phyloP scores from a whole-genome alignment of 164 flowering plant species.

The Vitis rupestris region DNA sequence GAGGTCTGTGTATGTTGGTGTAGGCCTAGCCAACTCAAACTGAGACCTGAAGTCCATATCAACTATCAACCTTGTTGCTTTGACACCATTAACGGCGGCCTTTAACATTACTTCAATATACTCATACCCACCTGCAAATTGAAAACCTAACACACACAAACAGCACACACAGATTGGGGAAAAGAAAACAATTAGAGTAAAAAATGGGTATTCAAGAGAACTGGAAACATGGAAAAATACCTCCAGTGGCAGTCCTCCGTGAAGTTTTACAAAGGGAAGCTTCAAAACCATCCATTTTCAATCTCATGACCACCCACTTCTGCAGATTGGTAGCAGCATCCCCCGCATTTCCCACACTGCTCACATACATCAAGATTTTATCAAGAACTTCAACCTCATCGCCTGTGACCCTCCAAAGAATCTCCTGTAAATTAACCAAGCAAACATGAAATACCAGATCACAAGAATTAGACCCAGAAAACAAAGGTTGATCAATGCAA shows the following conservation, averaged over 20 bases:
- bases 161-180: no score
- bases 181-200: neutral
- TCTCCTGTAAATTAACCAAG: slow-evolving; percentile 9
- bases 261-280: slow-evolving; percentile 26
- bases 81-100: neutral
- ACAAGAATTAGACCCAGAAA: neutral
- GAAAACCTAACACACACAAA: slow-evolving; percentile 4
- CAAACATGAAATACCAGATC: neutral
- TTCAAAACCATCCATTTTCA: slow-evolving; percentile 23
- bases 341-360: neutral
- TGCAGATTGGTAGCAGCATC: slow-evolving; percentile 1
- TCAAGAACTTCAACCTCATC: slow-evolving; percentile 17
- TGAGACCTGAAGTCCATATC: slow-evolving; percentile 28
- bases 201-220: neutral
- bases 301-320: slow-evolving; percentile 14
- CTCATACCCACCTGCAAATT: slow-evolving; percentile 17
- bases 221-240: slow-evolving; percentile 5
- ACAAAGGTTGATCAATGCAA: no score
- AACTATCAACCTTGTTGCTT: slow-evolving; percentile 21
- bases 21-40: slow-evolving; percentile 30
- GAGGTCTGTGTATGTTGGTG: slow-evolving; percentile 16
- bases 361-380: slow-evolving; percentile 10
- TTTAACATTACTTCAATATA: slow-evolving; percentile 21
- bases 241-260: slow-evolving; percentile 16
- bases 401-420: slow-evolving; percentile 7